Evolutionary conservation across 306 rosid genomes (phyloP).

Genomic region (Begonia fuchsioides): DNA sequence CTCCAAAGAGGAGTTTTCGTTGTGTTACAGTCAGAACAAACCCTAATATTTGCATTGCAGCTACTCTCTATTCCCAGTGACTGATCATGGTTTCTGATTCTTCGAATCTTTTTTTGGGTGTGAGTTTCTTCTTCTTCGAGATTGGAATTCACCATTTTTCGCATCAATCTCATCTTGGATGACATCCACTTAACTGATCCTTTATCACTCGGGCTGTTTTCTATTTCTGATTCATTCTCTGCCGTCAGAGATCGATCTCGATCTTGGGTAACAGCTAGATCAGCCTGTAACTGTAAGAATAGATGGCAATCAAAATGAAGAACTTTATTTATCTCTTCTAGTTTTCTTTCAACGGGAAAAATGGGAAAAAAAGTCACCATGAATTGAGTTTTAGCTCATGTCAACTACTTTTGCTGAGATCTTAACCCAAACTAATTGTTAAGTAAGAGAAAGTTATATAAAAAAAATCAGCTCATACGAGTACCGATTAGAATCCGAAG

Average conservation of each 20-base stretch:
- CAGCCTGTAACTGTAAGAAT: too few relatives aligned
- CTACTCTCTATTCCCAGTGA: constrained; percentile 16
- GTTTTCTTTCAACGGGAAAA: too few relatives aligned
- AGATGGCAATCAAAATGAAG: too few relatives aligned
- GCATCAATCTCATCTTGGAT: constrained; percentile 63
- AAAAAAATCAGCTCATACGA: too few relatives aligned
- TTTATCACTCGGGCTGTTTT: constrained; percentile 4
- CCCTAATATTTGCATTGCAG: constrained; percentile 39
- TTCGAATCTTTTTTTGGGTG: constrained; percentile 6
- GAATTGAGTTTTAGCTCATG: too few relatives aligned
- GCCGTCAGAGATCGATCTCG: background rate
- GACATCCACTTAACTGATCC: constrained; percentile 49
- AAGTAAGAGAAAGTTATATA: too few relatives aligned
- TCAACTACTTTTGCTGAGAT: too few relatives aligned
- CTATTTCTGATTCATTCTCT: constrained; percentile 4
- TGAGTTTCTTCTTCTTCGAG: constrained; percentile 5
- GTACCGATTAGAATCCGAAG: too few relatives aligned
- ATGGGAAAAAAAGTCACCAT: too few relatives aligned
- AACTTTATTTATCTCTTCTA: too few relatives aligned
- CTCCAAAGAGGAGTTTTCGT: constrained; percentile 93
- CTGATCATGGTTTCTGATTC: constrained; percentile 27
- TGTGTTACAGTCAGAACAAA: constrained; percentile 78
- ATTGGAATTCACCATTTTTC: constrained; percentile 40
- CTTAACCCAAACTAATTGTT: too few relatives aligned
- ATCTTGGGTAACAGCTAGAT: too few relatives aligned